phyloP scores from a whole-genome alignment of 495 filamentous ascomycete genomes.

The Echria macrotheca region DNA sequence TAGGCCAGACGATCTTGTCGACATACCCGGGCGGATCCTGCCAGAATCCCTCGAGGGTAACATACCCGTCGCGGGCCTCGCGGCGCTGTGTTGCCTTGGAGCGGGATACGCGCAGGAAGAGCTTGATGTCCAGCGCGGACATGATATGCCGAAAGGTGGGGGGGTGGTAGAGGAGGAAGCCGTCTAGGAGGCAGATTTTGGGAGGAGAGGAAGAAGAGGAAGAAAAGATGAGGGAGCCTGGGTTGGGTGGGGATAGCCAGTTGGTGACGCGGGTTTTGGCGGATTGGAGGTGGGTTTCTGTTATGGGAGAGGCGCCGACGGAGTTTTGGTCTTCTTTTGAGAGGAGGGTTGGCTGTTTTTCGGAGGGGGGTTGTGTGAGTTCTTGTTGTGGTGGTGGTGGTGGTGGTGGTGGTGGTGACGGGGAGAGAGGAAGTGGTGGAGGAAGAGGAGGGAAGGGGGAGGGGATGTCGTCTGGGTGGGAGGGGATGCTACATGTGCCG shows the following conservation, averaged over 20 bases:
- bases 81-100: slow-evolving; percentile 57
- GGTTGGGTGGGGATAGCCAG: slow-evolving; percentile 34
- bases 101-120: slow-evolving; percentile 66
- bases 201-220: slow-evolving; percentile 32
- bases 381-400: slow-evolving; percentile 14
- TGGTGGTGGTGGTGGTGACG: slow-evolving; percentile 15
- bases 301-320: slow-evolving; percentile 44
- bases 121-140: slow-evolving; percentile 58
- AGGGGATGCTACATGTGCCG: background rate
- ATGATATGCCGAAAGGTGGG: slow-evolving; percentile 40
- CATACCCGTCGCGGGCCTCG: slow-evolving; percentile 74
- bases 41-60: slow-evolving; percentile 90
- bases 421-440: too few species aligned
- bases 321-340: slow-evolving; percentile 77
- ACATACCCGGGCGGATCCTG: slow-evolving; percentile 89
- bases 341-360: slow-evolving; percentile 46
- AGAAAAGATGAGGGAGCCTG: slow-evolving; percentile 28
- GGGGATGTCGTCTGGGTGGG: slow-evolving; percentile 18
- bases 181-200: slow-evolving; percentile 61
- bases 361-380: background rate
- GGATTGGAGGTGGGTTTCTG: slow-evolving; percentile 32
- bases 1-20: slow-evolving; percentile 91
- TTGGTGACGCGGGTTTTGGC: slow-evolving; percentile 33
- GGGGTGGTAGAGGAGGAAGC: slow-evolving; percentile 72
- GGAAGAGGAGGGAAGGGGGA: slow-evolving; percentile 11